Evolutionary conservation across 768 basidiomycete genomes (phyloP), one percentile per base, ranked within the genome.

Genomic region (Boletellus ananiceps): DNA sequence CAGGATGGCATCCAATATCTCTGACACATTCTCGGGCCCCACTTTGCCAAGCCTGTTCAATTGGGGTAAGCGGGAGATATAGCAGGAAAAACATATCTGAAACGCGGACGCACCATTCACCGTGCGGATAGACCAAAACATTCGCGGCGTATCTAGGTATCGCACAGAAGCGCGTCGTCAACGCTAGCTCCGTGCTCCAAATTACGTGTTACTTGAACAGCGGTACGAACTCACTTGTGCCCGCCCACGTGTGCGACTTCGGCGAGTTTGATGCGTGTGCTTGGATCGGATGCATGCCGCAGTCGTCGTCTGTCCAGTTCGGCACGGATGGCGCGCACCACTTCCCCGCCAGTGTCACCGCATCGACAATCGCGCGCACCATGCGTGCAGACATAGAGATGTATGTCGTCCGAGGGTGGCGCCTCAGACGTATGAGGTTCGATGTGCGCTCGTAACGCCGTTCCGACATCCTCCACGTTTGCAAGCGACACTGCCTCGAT

Each of bases 231-330:
- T 62, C 60, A 88, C 89, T 87, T 76, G 67, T 93, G 90, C 21
- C 88, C 88, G 1, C 91, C 90, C 44, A 93, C 82, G 65, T 93
- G 90, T 2, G 78, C 85, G 6, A 84, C 78, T 54, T 88, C 81
- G 3, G 80, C 80, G 2, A 91, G 70, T 38, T 63, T 63, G 19
- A 74, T 73, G 57, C 52, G 80, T 51, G 34, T 60, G 54, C 64
- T 60, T 2, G 53, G 54, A 50, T 67, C 62, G 3, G 44, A 52
- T 6, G 52, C 55, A 31, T 72, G 59, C 9, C 31, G 52, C 39
- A 66, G 51, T 18, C 61, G 64, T 42, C 74, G 72, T 35, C 60
- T 66, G 34, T 62, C 62, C 7, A 86, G 64, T 59, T 88, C 84
- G 4, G 72, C 68, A 15, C 70, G 68, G 23, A 93, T 61, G 3